Conservation (phyloP, 352 stramenopile genomes). For the Phytopythium helicoides region DNA sequence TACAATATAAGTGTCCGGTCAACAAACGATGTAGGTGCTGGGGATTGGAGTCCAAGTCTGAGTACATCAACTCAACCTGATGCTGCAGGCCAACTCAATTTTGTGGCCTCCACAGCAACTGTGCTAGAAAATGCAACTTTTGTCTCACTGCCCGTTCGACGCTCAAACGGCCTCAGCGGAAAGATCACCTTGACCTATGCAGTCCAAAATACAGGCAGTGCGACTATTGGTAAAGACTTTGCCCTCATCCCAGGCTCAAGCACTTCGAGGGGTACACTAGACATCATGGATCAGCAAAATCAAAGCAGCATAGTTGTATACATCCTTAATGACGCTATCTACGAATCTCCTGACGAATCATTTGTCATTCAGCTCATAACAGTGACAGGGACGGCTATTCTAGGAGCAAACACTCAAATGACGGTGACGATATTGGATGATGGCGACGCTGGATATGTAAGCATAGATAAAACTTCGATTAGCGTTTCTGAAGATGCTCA, state of each 20-base stretch:
- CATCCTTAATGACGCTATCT: slow-evolving; percentile 49
- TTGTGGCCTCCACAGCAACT: slow-evolving; percentile 14
- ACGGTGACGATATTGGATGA: slow-evolving; percentile 61
- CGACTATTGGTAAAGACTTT: slow-evolving; percentile 38
- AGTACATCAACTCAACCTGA: slow-evolving; percentile 38
- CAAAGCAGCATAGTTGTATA: slow-evolving; percentile 23
- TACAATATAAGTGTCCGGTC: slow-evolving; percentile 41
- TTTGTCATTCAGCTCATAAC: slow-evolving; percentile 37
- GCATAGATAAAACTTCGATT: slow-evolving; percentile 32
- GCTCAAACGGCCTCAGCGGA: slow-evolving; percentile 44
- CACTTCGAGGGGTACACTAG: slow-evolving; percentile 19
- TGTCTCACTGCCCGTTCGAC: slow-evolving; percentile 30
- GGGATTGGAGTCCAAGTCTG: slow-evolving; percentile 30
- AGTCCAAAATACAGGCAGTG: slow-evolving; percentile 6
- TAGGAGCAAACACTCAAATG: slow-evolving; percentile 30
- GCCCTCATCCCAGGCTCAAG: slow-evolving; percentile 12
- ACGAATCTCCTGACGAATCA: slow-evolving; percentile 30
- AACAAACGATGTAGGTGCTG: slow-evolving; percentile 23
- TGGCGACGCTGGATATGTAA: slow-evolving; percentile 52
- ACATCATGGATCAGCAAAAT: slow-evolving; percentile 30
- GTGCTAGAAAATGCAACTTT: slow-evolving; percentile 42
- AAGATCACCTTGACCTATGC: slow-evolving; percentile 29
- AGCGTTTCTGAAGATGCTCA: slow-evolving; percentile 30
- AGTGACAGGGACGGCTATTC: slow-evolving; percentile 15
- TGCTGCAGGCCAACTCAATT: slow-evolving; percentile 48